Evolutionary conservation across 225 moss, liverwort and hornwort genomes (phyloP), one percentile per base, ranked within the genome.

Genomic region (Polytrichum commune): DNA sequence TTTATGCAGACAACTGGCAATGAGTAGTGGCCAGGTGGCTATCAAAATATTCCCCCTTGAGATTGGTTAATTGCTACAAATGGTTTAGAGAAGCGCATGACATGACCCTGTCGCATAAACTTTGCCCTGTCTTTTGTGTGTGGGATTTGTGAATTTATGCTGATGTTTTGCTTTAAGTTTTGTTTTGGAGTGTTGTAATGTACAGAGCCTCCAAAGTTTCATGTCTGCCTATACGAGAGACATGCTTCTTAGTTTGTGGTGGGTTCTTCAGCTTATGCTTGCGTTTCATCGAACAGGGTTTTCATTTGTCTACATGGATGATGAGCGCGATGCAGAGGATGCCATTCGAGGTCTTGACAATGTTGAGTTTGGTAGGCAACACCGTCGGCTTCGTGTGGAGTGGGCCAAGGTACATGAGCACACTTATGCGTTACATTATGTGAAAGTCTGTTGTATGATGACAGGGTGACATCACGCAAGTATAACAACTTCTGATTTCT

Each of bases 281-380:
- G 27, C 68, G 64, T 68, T 71, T 82, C 66, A 46, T 68, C 76
- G 83, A 54, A 77, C 91, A 98, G 98, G 98, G 60, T 98, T 98
- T 82, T 95, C 98, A 54, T 98, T 98, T 71, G 78, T 98, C 70
- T 98, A 98, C 61, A 98, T 98, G 98, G 98, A 95, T 25, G 98
- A 98, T 81, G 98, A 98, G 73, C 88, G 98, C 38, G 95, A 98
- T 76, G 98, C 98, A 18, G 98, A 98, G 76, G 98, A 98, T 84
- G 98, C 98, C 53, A 98, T 98, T 66, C 93, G 91, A 32, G 90
- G 85, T 77, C 83, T 98, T 68, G 95, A 95, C 77, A 98, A 92
- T 73, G 83, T 84, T 35, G 95, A 98, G 83, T 98, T 98, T 75
- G 98, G 98, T 67, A 85, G 98, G 63, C 98, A 98, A 80, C 85